Evolutionary conservation across 352 stramenopile species (phyloP), one percentile per base, ranked within the genome.

Genomic region (Globisporangium cederbergense): DNA sequence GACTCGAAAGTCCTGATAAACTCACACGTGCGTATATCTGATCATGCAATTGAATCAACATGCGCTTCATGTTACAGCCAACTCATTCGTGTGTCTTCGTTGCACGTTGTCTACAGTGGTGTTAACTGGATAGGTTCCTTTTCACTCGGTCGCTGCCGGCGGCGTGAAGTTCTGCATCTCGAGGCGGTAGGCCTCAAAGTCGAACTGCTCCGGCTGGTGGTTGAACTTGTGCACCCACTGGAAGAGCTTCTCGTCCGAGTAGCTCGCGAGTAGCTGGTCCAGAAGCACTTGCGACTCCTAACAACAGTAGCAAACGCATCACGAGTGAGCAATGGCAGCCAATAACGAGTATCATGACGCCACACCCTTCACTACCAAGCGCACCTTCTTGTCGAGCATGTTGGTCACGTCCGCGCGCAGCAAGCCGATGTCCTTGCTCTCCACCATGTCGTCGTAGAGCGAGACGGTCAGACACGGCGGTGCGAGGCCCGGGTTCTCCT

Each of bases 191-290:
- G 74, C 66, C 43, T 94, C 86, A 74, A 95, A 95, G 66, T 94
- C 85, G 62, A 96, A 96, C 54, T 91, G 68, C 14, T 91, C 73
- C 2, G 87, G 87, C 40, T 77, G 71, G 72, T 95, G 81, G 70
- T 96, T 96, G 75, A 96, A 95, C 66, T 87, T 86, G 69, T 95
- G 73, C 1, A 96, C 85, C 58, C 77, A 86, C 7, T 83, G 64
- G 63, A 77, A 91, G 20, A 91, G 76, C 60, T 78, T 67, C 25
- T 91, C 77, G 65, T 90, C 74, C 22, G 79, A 70, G 68, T 96
- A 96, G 54, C 81, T 88, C 20, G 67, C 53, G 22, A 91, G 66
- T 20, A 95, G 32, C 58, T 91, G 79, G 8, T 78, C 54, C 20
- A 96, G 59, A 34, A 96, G 66, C 49, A 76, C 66, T 62, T 88